A percentile compares a stretch with the other conserved stretches of the same genome.
These are phyloP conservation scores for Climacium dendroides DNA, from an alignment of 225 moss, liverwort and hornwort genomes.

Conservation along the genomic window DNA sequence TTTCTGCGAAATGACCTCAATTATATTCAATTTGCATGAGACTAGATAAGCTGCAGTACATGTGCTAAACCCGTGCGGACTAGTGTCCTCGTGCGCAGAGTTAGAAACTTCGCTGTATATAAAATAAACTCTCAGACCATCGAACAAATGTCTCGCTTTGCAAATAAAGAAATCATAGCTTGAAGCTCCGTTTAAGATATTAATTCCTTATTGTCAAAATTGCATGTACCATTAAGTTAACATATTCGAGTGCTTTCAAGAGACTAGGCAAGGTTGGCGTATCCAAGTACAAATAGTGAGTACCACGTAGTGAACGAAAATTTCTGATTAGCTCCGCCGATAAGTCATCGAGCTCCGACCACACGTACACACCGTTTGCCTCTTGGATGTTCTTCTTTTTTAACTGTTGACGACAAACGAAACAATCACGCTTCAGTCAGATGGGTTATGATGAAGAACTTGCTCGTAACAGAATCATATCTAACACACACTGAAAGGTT, in stretches of 20 bases:
- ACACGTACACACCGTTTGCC: conserved; percentile 75
- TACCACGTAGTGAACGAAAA: conserved; percentile 51
- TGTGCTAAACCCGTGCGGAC: not conserved
- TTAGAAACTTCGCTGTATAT: not conserved
- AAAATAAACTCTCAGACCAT: not conserved
- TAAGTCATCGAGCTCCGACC: conserved; percentile 70
- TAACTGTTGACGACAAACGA: conserved; percentile 28
- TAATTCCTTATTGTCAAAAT: not conserved
- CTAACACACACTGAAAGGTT: not conserved
- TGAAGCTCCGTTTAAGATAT: not conserved
- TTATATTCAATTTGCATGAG: not conserved
- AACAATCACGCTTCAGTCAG: not conserved
- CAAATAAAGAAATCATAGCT: not conserved
- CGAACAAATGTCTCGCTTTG: not conserved
- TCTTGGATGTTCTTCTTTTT: conserved; percentile 93
- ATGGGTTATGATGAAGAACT: not conserved
- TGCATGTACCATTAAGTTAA: not conserved
- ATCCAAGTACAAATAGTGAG: not conserved
- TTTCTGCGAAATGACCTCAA: conserved; percentile 34
- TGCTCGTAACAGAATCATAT: not conserved
- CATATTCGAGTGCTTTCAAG: not conserved
- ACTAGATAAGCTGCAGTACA: not conserved
- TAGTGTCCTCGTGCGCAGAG: not conserved
- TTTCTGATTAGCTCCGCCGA: conserved; percentile 83
- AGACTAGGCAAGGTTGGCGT: not conserved